A percentile compares a stretch with the other conserved stretches of the same genome.
These are phyloP conservation scores for Neurospora sp. DNA, from an alignment of 495 filamentous ascomycete species.

Conservation along the genomic window DNA sequence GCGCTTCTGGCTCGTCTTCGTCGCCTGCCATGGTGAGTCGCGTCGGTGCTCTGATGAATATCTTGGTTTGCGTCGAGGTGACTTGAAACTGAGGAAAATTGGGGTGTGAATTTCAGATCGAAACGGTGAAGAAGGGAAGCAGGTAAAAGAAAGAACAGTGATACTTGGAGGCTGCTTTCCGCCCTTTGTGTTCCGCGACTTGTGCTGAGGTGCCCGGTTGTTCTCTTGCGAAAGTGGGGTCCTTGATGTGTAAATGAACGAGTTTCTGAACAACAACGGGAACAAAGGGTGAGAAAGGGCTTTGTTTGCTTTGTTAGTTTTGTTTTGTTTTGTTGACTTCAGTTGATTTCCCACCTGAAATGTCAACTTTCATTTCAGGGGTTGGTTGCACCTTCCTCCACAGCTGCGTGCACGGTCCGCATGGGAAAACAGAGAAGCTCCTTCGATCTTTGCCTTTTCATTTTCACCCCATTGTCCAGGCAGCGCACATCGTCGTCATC, in stretches of 20 bases:
- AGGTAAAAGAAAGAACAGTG: neutral
- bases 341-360: neutral
- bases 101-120: neutral
- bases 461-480: neutral
- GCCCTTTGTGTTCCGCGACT: neutral
- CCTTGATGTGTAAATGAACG: neutral
- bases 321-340: neutral
- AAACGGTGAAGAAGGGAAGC: neutral
- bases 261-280: neutral
- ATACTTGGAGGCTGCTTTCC: neutral
- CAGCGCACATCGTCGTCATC: neutral
- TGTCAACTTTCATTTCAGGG: neutral
- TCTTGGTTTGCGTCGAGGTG: neutral
- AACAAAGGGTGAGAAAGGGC: neutral
- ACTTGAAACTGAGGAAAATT: neutral
- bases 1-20: conserved; percentile 11
- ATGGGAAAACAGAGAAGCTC: neutral
- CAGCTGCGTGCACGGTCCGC: neutral
- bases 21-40: neutral
- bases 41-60: neutral
- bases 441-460: neutral
- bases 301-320: neutral
- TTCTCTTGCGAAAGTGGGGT: neutral
- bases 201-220: neutral
- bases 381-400: neutral